phyloP scores from a whole-genome alignment of 2,329 filamentous ascomycete genomes.

The Alternaria angustiovoidea region DNA sequence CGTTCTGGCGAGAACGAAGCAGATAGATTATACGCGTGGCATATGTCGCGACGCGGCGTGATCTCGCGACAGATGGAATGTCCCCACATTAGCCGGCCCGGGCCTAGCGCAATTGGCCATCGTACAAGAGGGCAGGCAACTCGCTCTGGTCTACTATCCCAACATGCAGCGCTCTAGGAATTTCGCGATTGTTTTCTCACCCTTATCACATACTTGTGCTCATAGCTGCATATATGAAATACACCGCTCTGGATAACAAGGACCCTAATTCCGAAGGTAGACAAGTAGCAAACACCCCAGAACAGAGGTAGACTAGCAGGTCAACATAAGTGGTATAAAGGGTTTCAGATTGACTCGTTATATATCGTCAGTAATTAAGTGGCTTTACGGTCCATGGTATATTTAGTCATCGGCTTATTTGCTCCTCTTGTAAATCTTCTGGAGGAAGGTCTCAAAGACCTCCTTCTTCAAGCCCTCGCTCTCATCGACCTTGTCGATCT shows the following conservation, averaged over 20 bases:
- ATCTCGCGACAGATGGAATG: background rate
- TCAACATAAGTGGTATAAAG: background rate
- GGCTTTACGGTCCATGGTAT: background rate
- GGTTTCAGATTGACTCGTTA: background rate
- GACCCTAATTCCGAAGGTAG: background rate
- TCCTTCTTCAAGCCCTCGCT: slow-evolving; percentile 86
- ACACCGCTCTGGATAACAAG: background rate
- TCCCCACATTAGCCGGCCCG: slow-evolving; percentile 1
- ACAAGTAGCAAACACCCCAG: background rate
- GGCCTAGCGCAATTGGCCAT: background rate
- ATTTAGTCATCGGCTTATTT: slow-evolving; percentile 66
- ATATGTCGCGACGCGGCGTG: background rate
- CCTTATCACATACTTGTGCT: background rate
- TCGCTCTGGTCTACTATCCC: background rate
- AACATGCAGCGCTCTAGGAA: background rate
- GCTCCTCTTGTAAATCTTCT: slow-evolving; percentile 98
- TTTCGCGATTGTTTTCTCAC: background rate
- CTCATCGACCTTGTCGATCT: slow-evolving; percentile 85
- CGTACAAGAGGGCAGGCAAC: background rate
- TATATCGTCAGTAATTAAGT: background rate
- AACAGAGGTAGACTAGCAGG: background rate
- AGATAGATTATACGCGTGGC: background rate
- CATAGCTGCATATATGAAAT: background rate
- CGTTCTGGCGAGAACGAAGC: background rate
- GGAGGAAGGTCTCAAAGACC: slow-evolving; percentile 87